Conservation (phyloP, 768 basidiomycete genomes). For the Lactarius psammicola region DNA sequence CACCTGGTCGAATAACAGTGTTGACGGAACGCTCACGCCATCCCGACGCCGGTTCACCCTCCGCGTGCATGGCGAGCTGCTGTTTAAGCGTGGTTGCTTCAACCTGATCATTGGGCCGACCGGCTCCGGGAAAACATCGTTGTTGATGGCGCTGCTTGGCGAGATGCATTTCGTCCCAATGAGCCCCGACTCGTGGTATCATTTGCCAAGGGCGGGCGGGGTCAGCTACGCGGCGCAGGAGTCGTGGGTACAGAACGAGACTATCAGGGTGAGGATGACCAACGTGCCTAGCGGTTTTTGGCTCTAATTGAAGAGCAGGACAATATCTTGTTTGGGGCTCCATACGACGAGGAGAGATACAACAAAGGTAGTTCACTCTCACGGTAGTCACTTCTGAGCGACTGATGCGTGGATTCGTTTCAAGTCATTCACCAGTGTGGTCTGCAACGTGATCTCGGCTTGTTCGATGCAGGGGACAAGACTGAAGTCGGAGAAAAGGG, state of each 20-base stretch:
- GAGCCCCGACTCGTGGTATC: constrained; percentile 58
- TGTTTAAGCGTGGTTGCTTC: constrained; percentile 52
- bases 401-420: neutral
- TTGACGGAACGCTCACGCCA: constrained; percentile 39
- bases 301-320: constrained; percentile 34
- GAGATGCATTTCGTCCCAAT: constrained; percentile 65
- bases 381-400: neutral
- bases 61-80: constrained; percentile 48
- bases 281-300: neutral
- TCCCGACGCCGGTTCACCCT: constrained; percentile 50
- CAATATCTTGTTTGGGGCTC: constrained; percentile 52
- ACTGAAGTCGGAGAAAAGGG: constrained; percentile 63
- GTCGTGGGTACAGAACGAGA: constrained; percentile 82
- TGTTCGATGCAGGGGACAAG: constrained; percentile 50
- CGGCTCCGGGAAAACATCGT: constrained; percentile 58
- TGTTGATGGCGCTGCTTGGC: constrained; percentile 63
- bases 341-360: constrained; percentile 47
- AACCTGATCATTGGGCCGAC: constrained; percentile 63
- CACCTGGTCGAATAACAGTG: constrained; percentile 46
- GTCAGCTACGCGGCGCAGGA: constrained; percentile 83
- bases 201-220: constrained; percentile 64
- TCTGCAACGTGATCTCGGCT: constrained; percentile 41
- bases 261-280: constrained; percentile 49
- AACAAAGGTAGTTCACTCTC: constrained; percentile 34
- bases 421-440: constrained; percentile 29